These are phyloP conservation scores for Tagetes patula DNA, from an alignment of 129 eudicot genomes.

Conservation along the genomic window DNA sequence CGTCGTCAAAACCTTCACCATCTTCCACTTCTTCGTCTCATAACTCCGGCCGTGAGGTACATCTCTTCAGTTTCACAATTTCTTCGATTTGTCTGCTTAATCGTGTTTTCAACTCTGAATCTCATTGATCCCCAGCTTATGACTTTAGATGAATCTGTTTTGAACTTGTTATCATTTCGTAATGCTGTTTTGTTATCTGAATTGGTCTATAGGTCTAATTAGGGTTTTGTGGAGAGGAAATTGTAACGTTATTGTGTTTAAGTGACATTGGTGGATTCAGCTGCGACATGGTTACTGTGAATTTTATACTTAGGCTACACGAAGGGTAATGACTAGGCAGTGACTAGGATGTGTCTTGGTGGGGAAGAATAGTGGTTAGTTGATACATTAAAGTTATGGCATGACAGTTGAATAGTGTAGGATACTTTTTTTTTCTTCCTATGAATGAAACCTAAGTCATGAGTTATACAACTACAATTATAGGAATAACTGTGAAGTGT, in stretches of 20 bases:
- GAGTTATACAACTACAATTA: not conserved
- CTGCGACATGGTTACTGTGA: not conserved
- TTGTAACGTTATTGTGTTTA: not conserved
- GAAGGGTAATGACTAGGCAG: too few relatives aligned
- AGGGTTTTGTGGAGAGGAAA: conserved; percentile 6
- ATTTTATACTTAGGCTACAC: not conserved
- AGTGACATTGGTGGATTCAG: conserved; percentile 5
- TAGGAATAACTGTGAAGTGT: not conserved
- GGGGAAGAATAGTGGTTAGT: not conserved
- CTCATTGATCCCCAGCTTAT: conserved; percentile 3
- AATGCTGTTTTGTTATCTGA: not conserved
- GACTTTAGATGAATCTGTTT: conserved; percentile 27
- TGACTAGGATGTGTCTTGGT: not conserved
- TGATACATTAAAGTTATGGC: not conserved
- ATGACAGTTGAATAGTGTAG: not conserved
- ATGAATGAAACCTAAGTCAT: not conserved
- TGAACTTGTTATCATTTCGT: not conserved
- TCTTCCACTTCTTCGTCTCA: conserved; percentile 60
- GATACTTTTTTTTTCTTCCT: not conserved
- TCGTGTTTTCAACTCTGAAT: not conserved
- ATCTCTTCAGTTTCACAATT: not conserved
- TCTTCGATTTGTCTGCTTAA: conserved; percentile 7
- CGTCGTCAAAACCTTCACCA: conserved; percentile 61
- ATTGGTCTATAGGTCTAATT: not conserved
- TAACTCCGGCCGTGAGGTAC: conserved; percentile 85